Conservation (phyloP, 2,329 filamentous ascomycete genomes). For the Trichoderma sp. region DNA sequence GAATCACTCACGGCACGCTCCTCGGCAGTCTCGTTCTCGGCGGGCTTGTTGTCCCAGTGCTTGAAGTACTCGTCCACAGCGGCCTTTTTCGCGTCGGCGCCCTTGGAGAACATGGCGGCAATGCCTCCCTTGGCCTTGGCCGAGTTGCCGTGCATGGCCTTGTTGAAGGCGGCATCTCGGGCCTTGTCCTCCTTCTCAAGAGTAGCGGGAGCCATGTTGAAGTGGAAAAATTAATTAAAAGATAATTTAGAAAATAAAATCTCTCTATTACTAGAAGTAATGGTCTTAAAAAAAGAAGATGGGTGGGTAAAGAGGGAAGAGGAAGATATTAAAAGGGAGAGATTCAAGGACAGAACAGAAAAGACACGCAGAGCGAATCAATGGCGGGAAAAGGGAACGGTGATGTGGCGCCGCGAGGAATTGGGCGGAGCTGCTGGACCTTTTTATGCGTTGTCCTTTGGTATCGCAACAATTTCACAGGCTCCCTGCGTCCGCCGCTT, state of each 20-base stretch:
- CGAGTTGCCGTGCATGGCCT: slow-evolving; percentile 78
- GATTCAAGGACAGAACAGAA: slow-evolving; percentile 7
- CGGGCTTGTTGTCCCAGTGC: slow-evolving; percentile 89
- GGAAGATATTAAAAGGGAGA: background rate
- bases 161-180: slow-evolving; percentile 90
- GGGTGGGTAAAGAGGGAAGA: background rate
- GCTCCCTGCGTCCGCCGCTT: slow-evolving; percentile 3
- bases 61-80: slow-evolving; percentile 94
- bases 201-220: slow-evolving; percentile 27
- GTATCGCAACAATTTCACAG: slow-evolving; percentile 22
- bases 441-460: slow-evolving; percentile 22
- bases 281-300: background rate
- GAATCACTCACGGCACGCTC: slow-evolving; percentile 28
- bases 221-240: slow-evolving; percentile 12
- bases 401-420: background rate
- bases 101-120: slow-evolving; percentile 83
- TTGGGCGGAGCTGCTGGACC: slow-evolving; percentile 23
- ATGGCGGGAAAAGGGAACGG: background rate
- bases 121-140: slow-evolving; percentile 73
- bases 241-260: background rate
- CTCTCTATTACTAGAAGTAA: background rate
- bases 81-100: slow-evolving; percentile 72
- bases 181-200: slow-evolving; percentile 66
- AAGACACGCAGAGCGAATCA: slow-evolving; percentile 5
- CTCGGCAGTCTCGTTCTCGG: slow-evolving; percentile 61